Evolutionary conservation across 2,329 filamentous ascomycete genomes (phyloP), one percentile per base, ranked within the genome.

Genomic region (Teratosphaeria zuluensis): DNA sequence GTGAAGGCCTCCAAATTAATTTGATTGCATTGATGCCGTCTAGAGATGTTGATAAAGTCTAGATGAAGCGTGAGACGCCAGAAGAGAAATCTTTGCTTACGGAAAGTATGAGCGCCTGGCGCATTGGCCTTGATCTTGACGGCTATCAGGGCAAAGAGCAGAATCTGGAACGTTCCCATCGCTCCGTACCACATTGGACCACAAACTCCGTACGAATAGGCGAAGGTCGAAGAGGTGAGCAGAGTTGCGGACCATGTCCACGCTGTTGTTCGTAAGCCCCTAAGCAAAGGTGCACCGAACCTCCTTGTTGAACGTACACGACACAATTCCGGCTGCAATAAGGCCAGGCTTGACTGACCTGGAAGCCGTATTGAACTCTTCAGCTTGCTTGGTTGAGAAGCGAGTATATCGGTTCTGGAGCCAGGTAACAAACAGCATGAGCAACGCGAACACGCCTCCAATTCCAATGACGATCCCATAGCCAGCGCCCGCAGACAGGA

Each of bases 321-420:
- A 92, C 4, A 95, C 89, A 28, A 95, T 90, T 21, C 90, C 90
- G 1, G 89, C 88, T 14, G 89, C 89, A 1, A 95, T 90, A 9
- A 96, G 79, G 33, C 91, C 90, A 2, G 89, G 91, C 72, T 95
- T 95, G 64, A 95, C 88, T 1, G 88, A 90, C 62, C 91, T 81
- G 21, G 90, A 90, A 53, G 90, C 90, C 0, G 90, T 95, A 63
- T 83, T 91, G 79, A 95, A 95, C 85, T 92, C 92, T 75, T 95
- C 90, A 8, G 66, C 61, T 53, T 67, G 61, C 24, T 63, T 62
- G 4, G 66, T 68, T 0, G 64, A 68, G 58, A 67, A 68, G n/a
- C 59, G 52, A 21, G 24, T 56, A 66, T 86, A 86, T 28, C 69
- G 65, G 21, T 69, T 72, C 61, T 71, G 66, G 24, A 70, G 62